Evolutionary conservation across 352 stramenopile genomes (phyloP).

Genomic region (Globisporangium paroecandrum): DNA sequence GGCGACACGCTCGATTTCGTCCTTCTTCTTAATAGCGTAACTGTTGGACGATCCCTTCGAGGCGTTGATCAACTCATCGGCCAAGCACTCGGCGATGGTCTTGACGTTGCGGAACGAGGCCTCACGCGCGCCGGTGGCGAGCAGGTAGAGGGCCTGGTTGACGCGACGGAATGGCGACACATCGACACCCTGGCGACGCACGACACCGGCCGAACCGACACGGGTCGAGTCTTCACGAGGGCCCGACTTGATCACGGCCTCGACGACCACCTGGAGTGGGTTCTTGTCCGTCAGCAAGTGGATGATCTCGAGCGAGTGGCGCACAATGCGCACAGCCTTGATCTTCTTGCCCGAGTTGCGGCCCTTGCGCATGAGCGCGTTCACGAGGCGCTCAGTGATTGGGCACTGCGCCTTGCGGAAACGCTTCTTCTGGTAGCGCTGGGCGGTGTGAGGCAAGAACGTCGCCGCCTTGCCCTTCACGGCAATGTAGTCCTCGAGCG

Average conservation of each 20-base stretch:
- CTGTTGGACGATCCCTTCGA: conserved; percentile 99
- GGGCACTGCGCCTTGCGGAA: conserved; percentile 99
- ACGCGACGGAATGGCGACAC: conserved; percentile 99
- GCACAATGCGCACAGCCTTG: conserved; percentile 98
- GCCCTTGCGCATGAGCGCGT: conserved; percentile 98
- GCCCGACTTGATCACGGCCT: conserved; percentile 92
- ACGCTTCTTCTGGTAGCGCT: conserved; percentile 99
- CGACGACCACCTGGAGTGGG: conserved; percentile 96
- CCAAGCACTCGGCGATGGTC: conserved; percentile 99
- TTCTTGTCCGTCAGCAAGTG: conserved; percentile 99
- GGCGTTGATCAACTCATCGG: conserved; percentile 99
- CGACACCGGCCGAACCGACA: conserved; percentile 98
- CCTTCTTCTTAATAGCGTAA: conserved; percentile 99
- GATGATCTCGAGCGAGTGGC: conserved; percentile 99
- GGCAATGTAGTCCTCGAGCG: conserved; percentile 99
- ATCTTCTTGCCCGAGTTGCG: conserved; percentile 99
- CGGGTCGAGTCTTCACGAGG: conserved; percentile 99
- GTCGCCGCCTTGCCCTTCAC: conserved; percentile 98
- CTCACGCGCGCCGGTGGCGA: conserved; percentile 97
- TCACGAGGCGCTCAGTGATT: conserved; percentile 97
- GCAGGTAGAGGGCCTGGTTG: conserved; percentile 98
- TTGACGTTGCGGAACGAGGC: conserved; percentile 99
- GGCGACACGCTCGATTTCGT: conserved; percentile 99
- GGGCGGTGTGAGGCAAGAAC: conserved; percentile 99
- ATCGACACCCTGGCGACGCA: conserved; percentile 99